Percentiles rank a stretch among this genome's conserved stretches.
These are phyloP conservation scores for Chlamydomonas asymmetrica DNA, from an alignment of 139 green algal species.

Conservation along the genomic window DNA sequence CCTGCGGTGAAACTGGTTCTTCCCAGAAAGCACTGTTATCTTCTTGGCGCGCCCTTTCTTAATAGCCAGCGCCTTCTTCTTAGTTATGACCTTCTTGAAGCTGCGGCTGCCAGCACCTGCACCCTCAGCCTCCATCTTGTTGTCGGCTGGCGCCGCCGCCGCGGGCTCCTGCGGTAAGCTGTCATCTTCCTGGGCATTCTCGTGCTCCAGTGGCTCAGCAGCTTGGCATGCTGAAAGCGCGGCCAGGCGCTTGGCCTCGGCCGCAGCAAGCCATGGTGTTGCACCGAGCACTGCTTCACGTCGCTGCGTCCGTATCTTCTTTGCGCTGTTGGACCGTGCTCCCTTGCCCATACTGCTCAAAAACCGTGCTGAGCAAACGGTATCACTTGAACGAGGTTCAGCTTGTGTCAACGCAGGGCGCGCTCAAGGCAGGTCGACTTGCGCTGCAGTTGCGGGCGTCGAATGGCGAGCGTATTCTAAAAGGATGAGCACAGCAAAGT, in stretches of 20 bases:
- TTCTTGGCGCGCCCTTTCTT: slow-evolving; percentile 12
- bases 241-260: slow-evolving; percentile 17
- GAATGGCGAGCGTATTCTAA: too few species aligned
- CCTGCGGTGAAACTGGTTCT: slow-evolving; percentile 19
- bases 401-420: too few species aligned
- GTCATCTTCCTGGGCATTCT: neutral
- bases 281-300: slow-evolving; percentile 4
- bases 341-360: slow-evolving; percentile 71
- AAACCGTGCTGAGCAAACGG: too few species aligned
- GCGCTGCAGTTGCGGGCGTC: too few species aligned
- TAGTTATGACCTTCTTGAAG: slow-evolving; percentile 8
- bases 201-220: neutral
- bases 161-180: slow-evolving; percentile 1
- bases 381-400: too few species aligned
- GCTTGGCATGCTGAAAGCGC: slow-evolving; percentile 11
- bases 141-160: neutral
- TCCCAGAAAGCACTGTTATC: slow-evolving; percentile 12
- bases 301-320: slow-evolving; percentile 21
- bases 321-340: neutral
- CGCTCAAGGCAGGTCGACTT: too few species aligned
- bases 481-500: too few species aligned
- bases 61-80: too few species aligned
- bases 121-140: neutral
- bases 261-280: slow-evolving; percentile 1
- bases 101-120: too few species aligned